Percentiles rank a stretch among this genome's conserved stretches.
phyloP scores from a whole-genome alignment of 768 basidiomycete species.

The Gloeostereum incarnatum region DNA sequence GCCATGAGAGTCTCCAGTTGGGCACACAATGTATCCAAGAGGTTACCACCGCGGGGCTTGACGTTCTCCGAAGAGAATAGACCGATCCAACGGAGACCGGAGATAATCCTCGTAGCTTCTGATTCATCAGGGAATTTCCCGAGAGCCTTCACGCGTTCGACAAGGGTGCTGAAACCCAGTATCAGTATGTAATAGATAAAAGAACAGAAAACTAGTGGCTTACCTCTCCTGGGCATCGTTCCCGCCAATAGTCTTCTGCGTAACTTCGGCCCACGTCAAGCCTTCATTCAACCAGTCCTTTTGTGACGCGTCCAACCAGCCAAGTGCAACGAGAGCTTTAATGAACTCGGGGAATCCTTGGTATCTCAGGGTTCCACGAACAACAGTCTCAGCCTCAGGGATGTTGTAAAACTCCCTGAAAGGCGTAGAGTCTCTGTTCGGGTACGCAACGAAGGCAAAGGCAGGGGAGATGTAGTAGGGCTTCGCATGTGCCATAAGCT shows the following conservation, averaged over 20 bases:
- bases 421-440: slow-evolving; percentile 88
- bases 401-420: slow-evolving; percentile 92
- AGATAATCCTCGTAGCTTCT: slow-evolving; percentile 72
- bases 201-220: slow-evolving; percentile 5
- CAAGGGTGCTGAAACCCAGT: slow-evolving; percentile 45
- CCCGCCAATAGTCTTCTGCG: slow-evolving; percentile 64
- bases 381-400: slow-evolving; percentile 86
- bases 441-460: slow-evolving; percentile 94
- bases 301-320: slow-evolving; percentile 69
- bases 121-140: slow-evolving; percentile 63
- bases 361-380: slow-evolving; percentile 91
- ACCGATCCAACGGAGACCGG: slow-evolving; percentile 90
- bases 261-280: slow-evolving; percentile 80
- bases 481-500: slow-evolving; percentile 85
- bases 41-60: slow-evolving; percentile 55
- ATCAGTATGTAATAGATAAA: neutral
- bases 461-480: slow-evolving; percentile 95
- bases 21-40: slow-evolving; percentile 91
- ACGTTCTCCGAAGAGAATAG: slow-evolving; percentile 70
- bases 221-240: slow-evolving; percentile 63
- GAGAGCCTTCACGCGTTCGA: slow-evolving; percentile 61
- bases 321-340: slow-evolving; percentile 75
- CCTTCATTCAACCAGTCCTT: slow-evolving; percentile 73
- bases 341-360: slow-evolving; percentile 97
- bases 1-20: slow-evolving; percentile 87